Conservation (phyloP, 169 alveolate species). For the Plasmodium blacklocki region DNA sequence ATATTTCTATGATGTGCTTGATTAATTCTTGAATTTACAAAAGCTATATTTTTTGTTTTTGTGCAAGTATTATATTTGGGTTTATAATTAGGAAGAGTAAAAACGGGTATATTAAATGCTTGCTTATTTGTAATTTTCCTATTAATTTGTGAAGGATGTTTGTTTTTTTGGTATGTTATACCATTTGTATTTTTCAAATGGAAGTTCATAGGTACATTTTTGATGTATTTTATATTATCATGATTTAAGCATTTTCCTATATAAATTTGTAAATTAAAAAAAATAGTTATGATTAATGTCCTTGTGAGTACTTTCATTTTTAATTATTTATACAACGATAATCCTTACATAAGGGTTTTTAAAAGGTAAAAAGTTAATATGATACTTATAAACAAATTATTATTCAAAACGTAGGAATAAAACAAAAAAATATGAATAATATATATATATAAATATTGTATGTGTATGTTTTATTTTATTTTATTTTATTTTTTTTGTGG, state of each 20-base stretch:
- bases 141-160: no score
- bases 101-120: no score
- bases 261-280: constrained; percentile 46
- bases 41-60: constrained; percentile 15
- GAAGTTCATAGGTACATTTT: constrained; percentile 9
- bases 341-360: constrained; percentile 20
- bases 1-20: constrained; percentile 12
- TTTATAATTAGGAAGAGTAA: constrained; percentile 32
- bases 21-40: constrained; percentile 6
- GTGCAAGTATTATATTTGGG: constrained; percentile 14
- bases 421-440: no score
- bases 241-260: constrained; percentile 42
- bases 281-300: constrained; percentile 22
- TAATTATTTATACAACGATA: constrained; percentile 1
- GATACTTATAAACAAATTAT: no score
- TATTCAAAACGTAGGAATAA: no score
- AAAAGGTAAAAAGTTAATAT: no score
- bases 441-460: no score
- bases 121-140: no score
- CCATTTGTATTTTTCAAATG: constrained; percentile 1
- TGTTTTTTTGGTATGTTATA: no score
- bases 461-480: no score
- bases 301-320: constrained; percentile 52
- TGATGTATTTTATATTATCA: constrained; percentile 15
- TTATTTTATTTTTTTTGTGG: no score